Base-by-base conservation (phyloP, 441 rosid species). In the Bocquillonia castaneifolia region DNA sequence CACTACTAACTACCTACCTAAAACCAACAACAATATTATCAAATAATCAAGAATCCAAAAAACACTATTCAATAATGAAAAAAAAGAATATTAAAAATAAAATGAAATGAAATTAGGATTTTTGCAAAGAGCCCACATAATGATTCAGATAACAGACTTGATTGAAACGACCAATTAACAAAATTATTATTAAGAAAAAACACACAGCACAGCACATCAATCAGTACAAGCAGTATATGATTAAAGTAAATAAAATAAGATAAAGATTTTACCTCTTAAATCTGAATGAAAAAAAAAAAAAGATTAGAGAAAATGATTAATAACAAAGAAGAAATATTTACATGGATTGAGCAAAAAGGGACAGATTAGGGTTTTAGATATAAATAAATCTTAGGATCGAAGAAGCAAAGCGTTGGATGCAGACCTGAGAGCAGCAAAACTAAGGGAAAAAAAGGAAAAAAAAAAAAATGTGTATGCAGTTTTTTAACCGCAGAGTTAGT, bases 51-150 rank as follows among this genome's bases (percentile, higher is more conserved):
- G n/a, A 15, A 29, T 28, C 55, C 28, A 32, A 64, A 64, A 34
- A 1, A 34, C 25, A 48, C 22, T 32, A 13, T 40, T 12, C 32
- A n/a, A n/a, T n/a, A n/a, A n/a, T n/a, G n/a, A n/a, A n/a, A n/a
- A n/a, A n/a, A n/a, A n/a, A n/a, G n/a, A n/a, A n/a, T n/a, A n/a
- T n/a, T n/a, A 9, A 1, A 26, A 32, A 23, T 36, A 10, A 0
- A 40, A 40, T 20, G 40, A 20, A 0, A 52, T 4, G 32, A 61
- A 36, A 28, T 15, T 3, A 31, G 47, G 18, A 3, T 34, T 67
- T 66, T 7, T 61, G 51, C 25, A 10, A 15, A 59, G 4, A 20
- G 66, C 70, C 78, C 80, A 66, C 67, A 76, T 48, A 70, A 53
- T 14, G 58, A 71, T 59, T 76, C 20, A 17, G 54, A 62, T 63